Percentiles rank a stretch among this genome's conserved stretches.
These are phyloP conservation scores for Cordyceps javanica DNA, from an alignment of 2,329 filamentous ascomycete species.

Conservation along the genomic window DNA sequence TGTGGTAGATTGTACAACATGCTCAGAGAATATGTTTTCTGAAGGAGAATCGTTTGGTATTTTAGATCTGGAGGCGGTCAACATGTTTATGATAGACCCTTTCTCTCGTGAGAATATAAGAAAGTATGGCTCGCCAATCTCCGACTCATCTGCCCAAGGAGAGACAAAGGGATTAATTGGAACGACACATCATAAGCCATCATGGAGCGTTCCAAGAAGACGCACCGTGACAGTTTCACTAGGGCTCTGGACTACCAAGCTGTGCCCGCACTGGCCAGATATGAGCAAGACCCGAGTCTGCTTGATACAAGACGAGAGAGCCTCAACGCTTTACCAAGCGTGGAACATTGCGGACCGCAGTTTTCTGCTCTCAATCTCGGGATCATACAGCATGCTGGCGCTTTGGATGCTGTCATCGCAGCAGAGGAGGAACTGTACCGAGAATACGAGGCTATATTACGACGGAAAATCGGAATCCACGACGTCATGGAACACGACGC, in stretches of 20 bases:
- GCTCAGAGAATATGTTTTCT: not conserved
- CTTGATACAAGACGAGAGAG: not conserved
- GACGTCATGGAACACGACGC: not conserved
- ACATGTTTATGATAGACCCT: not conserved
- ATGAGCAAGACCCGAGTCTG: not conserved
- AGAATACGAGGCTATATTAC: not conserved
- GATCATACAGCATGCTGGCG: not conserved
- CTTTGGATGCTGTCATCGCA: not conserved
- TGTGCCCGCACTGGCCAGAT: not conserved
- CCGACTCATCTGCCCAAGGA: too few relatives aligned
- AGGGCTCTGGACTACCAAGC: not conserved
- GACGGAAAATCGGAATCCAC: not conserved
- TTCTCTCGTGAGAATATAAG: not conserved
- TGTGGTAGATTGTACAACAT: not conserved
- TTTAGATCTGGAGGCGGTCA: not conserved
- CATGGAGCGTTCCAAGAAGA: not conserved
- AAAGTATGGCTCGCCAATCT: not conserved
- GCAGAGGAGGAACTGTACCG: not conserved
- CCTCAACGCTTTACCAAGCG: not conserved
- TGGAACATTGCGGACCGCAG: not conserved
- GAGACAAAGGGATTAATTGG: too few relatives aligned
- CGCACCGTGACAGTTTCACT: not conserved
- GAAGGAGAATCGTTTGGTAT: not conserved
- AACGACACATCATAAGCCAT: too few relatives aligned
- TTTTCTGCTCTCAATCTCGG: not conserved